Conservation (phyloP, 2,329 filamentous ascomycete species). For the Fusarium tuaranense region DNA sequence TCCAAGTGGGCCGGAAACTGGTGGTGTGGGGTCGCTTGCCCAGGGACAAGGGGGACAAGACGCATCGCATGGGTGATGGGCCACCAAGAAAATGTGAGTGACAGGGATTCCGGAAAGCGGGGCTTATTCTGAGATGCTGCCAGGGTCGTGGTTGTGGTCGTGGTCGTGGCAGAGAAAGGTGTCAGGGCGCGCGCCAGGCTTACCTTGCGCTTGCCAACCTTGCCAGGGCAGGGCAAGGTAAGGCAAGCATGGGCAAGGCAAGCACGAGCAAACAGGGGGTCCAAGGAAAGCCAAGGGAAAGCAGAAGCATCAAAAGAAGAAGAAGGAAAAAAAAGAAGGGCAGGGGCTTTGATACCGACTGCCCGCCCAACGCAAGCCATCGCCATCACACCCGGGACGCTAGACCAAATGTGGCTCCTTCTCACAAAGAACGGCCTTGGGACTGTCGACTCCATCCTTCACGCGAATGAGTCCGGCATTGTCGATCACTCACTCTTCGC, state of each 20-base stretch:
- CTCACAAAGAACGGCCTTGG: not conserved
- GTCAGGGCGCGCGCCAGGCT: not conserved
- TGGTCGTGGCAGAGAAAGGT: slow-evolving; percentile 5
- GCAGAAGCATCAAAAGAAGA: not conserved
- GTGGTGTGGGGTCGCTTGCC: slow-evolving; percentile 32
- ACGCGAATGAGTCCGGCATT: slow-evolving; percentile 25
- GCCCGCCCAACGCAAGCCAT: slow-evolving; percentile 25
- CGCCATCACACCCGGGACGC: not conserved
- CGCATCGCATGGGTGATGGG: not conserved
- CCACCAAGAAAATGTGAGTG: slow-evolving; percentile 11
- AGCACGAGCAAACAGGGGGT: slow-evolving; percentile 2
- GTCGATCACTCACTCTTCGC: slow-evolving; percentile 29
- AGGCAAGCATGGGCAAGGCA: slow-evolving; percentile 1
- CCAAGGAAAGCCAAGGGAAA: not conserved
- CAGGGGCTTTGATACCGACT: slow-evolving; percentile 19
- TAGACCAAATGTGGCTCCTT: slow-evolving; percentile 18
- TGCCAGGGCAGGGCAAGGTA: slow-evolving; percentile 15
- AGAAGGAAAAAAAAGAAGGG: not conserved
- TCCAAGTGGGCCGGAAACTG: not conserved
- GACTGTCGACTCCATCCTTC: slow-evolving; percentile 12
- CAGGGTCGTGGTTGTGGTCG: slow-evolving; percentile 25
- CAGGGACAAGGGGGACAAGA: slow-evolving; percentile 24
- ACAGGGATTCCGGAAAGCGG: slow-evolving; percentile 17
- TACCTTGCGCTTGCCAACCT: not conserved
- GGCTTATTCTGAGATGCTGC: not conserved